These are phyloP conservation scores for Solanum arcanum DNA, from an alignment of 257 asterid species.

Conservation along the genomic window DNA sequence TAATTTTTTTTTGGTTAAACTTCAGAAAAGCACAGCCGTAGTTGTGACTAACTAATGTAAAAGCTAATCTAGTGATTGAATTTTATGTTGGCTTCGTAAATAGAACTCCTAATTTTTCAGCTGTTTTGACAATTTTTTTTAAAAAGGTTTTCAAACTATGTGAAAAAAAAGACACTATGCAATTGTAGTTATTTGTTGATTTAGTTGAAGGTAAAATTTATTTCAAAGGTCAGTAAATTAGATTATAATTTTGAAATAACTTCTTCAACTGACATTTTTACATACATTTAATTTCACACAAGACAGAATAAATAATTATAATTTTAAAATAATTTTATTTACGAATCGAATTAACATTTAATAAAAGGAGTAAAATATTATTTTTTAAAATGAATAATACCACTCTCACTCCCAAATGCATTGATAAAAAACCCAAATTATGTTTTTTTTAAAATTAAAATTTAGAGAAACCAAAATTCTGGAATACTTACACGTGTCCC, in stretches of 20 bases:
- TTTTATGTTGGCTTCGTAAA: neutral
- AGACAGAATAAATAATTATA: too few species aligned
- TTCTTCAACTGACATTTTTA: too few species aligned
- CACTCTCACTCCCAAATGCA: neutral
- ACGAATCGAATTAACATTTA: too few species aligned
- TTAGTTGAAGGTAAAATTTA: neutral
- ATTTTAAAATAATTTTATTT: too few species aligned
- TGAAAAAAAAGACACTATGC: neutral
- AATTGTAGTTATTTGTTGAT: neutral
- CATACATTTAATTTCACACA: neutral
- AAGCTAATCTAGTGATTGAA: neutral
- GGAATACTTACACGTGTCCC: neutral
- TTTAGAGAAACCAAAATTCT: neutral
- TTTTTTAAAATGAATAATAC: neutral
- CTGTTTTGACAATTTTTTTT: neutral
- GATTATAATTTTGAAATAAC: neutral
- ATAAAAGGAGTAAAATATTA: too few species aligned
- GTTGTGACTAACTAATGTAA: neutral
- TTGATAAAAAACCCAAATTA: neutral
- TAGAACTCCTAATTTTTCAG: neutral
- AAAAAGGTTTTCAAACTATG: neutral
- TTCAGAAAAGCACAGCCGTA: neutral
- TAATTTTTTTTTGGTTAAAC: neutral
- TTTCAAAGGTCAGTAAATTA: neutral
- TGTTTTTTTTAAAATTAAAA: neutral